Conservation (phyloP, 768 basidiomycete species). For the Mrakia blollopis region DNA sequence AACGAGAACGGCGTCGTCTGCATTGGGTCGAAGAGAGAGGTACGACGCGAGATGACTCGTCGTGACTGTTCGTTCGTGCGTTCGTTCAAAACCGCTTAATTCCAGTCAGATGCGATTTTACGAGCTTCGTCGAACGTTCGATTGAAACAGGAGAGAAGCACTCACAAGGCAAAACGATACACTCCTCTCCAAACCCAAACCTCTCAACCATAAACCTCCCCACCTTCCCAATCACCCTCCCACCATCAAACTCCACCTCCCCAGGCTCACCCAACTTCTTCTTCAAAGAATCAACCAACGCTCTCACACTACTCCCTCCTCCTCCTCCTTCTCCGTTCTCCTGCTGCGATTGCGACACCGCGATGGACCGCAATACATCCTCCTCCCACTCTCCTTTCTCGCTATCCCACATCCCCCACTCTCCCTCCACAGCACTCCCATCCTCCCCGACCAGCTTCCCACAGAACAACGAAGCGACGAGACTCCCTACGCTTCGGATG, state of each 20-base stretch:
- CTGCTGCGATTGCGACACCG: constrained; percentile 63
- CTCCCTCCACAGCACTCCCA: constrained; percentile 65
- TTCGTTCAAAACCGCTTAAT: constrained; percentile 43
- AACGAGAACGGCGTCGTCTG: constrained; percentile 68
- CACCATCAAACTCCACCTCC: constrained; percentile 65
- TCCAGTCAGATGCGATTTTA: no score
- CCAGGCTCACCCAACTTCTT: constrained; percentile 81
- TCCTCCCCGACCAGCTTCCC: constrained; percentile 69
- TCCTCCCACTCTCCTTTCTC: constrained; percentile 68
- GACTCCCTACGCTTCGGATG: constrained; percentile 70
- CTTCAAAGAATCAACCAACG: constrained; percentile 58
- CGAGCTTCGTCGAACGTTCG: no score
- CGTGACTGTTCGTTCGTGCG: constrained; percentile 56
- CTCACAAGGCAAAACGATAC: background rate
- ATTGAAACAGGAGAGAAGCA: constrained; percentile 49
- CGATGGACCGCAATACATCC: constrained; percentile 59
- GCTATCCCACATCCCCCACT: constrained; percentile 73
- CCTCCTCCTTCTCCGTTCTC: no score
- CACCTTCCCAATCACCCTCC: constrained; percentile 60
- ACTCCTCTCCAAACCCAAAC: constrained; percentile 70
- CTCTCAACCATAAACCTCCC: constrained; percentile 72
- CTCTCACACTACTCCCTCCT: no score
- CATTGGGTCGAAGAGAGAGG: constrained; percentile 66
- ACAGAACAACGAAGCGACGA: constrained; percentile 52
- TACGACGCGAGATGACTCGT: constrained; percentile 71